A percentile compares a stretch with the other conserved stretches of the same genome.
Evolutionary conservation across 257 asterid species (phyloP).

Genomic region (Coffea eugenioides): DNA sequence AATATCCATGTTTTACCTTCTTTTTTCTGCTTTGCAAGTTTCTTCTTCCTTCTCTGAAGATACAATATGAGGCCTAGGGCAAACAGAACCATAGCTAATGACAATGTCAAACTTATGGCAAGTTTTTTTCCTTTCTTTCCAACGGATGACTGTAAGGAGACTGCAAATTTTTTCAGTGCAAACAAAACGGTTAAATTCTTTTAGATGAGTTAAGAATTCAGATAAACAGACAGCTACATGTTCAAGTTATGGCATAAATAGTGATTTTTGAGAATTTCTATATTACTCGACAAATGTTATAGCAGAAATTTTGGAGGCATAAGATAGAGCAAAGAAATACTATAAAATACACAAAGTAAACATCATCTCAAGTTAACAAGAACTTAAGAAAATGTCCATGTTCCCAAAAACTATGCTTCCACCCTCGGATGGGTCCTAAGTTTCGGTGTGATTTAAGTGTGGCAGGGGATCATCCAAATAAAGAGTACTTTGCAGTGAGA

Average conservation of each 20-base stretch:
- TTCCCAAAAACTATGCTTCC: too few relatives aligned
- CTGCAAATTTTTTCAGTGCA: not conserved
- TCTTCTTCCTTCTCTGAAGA: not conserved
- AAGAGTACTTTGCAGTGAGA: too few relatives aligned
- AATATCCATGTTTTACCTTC: not conserved
- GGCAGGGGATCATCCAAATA: too few relatives aligned
- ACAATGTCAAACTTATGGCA: not conserved
- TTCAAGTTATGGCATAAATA: not conserved
- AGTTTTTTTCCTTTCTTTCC: constrained; percentile 2
- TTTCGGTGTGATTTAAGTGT: too few relatives aligned
- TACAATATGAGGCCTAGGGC: constrained; percentile 5
- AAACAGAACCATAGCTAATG: constrained; percentile 1
- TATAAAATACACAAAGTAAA: not conserved
- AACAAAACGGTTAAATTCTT: not conserved
- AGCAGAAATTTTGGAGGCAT: not conserved
- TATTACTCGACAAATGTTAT: not conserved
- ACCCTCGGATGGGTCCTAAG: too few relatives aligned
- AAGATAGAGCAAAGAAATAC: not conserved
- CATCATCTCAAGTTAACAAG: not conserved
- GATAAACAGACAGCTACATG: not conserved
- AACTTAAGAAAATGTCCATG: not conserved
- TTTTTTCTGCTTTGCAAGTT: not conserved
- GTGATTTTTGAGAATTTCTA: too few relatives aligned
- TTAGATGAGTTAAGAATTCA: not conserved
- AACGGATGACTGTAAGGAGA: not conserved